Base-by-base conservation (phyloP, 768 basidiomycete genomes). In the Pisolithus tinctorius region DNA sequence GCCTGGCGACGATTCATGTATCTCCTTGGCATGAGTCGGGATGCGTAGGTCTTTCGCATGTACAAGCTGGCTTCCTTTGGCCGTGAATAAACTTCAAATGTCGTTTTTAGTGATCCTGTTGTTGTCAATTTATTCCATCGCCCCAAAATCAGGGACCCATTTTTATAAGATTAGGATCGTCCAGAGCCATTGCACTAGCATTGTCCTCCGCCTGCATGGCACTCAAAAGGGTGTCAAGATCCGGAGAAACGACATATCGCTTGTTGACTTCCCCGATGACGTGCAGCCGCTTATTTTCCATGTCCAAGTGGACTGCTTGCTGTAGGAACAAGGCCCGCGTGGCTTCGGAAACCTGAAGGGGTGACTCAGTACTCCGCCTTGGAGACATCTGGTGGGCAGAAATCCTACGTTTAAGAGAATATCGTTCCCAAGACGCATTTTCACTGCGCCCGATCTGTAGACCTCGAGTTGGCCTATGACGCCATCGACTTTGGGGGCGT, bases 281-380 rank as follows among this genome's bases (percentile, higher is more conserved):
- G 36, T 74, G 75, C 20, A 92, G 68, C 25, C 72, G 73, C 59
- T 85, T 86, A 17, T 74, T 69, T 37, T 68, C 68, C 47, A 69
- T 60, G 63, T 95, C 84, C 27, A 95, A 62, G 58, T 84, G 77
- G 17, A 89, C 84, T 6, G 88, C 86, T 50, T 95, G 91, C 63
- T 94, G 90, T 3, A 94, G 76, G 66, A 95, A 95, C 0, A 90
- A 87, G 1, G 91, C 82, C 50, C 86, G 86, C 2, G 88, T 91
- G 7, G 85, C 89, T 9, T 86, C 82, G 16, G 79, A 81, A 30
- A 95, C 84, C 93, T 90, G 60, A 34, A 41, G 48, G 27, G 37
- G 47, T 7, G 26, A 6, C 11, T 61, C 5, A 50, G 48, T 26
- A 34, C 5, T 34, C 34, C 34, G 16, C 5, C 20, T 36, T 48